phyloP scores from a whole-genome alignment of 768 basidiomycete genomes.

The Amyloporia xantha region DNA sequence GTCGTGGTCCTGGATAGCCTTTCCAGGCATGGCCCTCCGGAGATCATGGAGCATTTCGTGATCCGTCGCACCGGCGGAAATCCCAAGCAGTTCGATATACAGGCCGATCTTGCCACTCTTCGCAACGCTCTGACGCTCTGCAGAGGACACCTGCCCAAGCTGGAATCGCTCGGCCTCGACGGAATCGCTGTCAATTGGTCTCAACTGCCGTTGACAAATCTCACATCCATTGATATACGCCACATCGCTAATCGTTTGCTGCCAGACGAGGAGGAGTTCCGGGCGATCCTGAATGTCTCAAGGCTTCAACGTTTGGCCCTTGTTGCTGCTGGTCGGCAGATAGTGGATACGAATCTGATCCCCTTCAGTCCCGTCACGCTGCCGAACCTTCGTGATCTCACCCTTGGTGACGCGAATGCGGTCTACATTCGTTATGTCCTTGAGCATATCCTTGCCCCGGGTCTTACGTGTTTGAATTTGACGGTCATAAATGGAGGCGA shows the following conservation, averaged over 20 bases:
- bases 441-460: slow-evolving; percentile 47
- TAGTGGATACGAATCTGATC: slow-evolving; percentile 16
- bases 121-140: slow-evolving; percentile 39
- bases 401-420: slow-evolving; percentile 50
- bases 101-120: background rate
- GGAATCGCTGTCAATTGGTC: slow-evolving; percentile 61
- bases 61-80: slow-evolving; percentile 44
- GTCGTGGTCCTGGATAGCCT: slow-evolving; percentile 47
- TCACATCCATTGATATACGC: slow-evolving; percentile 57
- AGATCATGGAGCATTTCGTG: slow-evolving; percentile 51
- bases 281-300: slow-evolving; percentile 22
- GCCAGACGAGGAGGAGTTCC: background rate
- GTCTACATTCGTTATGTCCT: slow-evolving; percentile 42
- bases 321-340: slow-evolving; percentile 46
- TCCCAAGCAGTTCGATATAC: background rate
- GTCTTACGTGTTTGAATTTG: slow-evolving; percentile 50
- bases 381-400: slow-evolving; percentile 42
- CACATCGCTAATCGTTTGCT: slow-evolving; percentile 35
- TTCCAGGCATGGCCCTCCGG: slow-evolving; percentile 8
- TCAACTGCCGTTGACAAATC: slow-evolving; percentile 38
- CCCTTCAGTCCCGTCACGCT: slow-evolving; percentile 36
- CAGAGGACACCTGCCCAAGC: slow-evolving; percentile 36
- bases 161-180: slow-evolving; percentile 47
- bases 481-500: slow-evolving; percentile 46
- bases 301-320: slow-evolving; percentile 48